Evolutionary conservation across 345 rosid genomes (phyloP), one percentile per base, ranked within the genome.

Genomic region (Rhizophora mangle): DNA sequence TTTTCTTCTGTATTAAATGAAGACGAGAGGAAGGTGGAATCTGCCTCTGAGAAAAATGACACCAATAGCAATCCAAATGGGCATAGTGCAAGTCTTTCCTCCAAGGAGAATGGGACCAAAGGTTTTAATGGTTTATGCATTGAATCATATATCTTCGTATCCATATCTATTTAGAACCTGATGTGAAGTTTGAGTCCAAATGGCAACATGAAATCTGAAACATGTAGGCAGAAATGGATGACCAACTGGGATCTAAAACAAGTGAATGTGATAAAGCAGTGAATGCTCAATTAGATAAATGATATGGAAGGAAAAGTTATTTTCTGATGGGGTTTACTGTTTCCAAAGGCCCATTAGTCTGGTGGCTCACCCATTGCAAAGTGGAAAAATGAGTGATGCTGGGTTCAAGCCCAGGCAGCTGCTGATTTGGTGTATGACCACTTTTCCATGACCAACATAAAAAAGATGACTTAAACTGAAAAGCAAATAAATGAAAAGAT

Each of bases 11-110:
- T 74, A n/a, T 18, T 79, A 56, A 70, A 66, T 64, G 56, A 72
- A 63, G 76, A 82, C 62, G 68, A 66, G 24, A 63, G 47, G 78
- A 78, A 81, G 64, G 57, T 73, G 39, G 82, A 82, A 64, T 46
- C 85, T 75, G 64, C 78, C 6, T 57, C 82, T 21, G 74, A 67
- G 75, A 76, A 68, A 62, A 84, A 37, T 74, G 81, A 75, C 61
- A 76, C 32, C 63, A 46, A 79, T 1, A 64, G 60, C 32, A 39
- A 76, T 76, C 72, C 84, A 68, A 82, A 78, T 63, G 80, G 76
- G 49, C 69, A 74, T 69, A 67, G 62, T 58, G 59, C 51, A 21
- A 51, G 29, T 60, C 67, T 73, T 72, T 55, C 74, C 19, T 68
- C 77, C 16, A 46, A 62, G 59, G 80, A 79, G 62, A 81, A 69